Evolutionary conservation across 805 yeast species (phyloP), one percentile per base, ranked within the genome.

Genomic region (Yamadazyma phyllophila): DNA sequence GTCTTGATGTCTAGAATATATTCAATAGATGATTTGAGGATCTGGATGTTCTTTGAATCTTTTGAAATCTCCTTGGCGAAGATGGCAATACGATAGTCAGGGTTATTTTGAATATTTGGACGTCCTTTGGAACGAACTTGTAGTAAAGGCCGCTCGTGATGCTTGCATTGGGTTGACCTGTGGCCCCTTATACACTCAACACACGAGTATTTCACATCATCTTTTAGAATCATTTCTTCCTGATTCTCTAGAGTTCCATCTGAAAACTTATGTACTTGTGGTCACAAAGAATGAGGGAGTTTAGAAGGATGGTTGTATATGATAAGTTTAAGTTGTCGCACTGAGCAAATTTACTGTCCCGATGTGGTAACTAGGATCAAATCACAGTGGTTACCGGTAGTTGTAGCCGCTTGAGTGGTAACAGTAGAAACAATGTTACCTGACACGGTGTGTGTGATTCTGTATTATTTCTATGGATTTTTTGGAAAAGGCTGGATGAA

Each of bases 101-200:
- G 73, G 53, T 71, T 72, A 17, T 71, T 78, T 42, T 76, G 81
- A 8, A 81, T 74, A 24, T 78, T 72, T 0, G 97, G 97, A 39
- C 98, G 68, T 0, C 98, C 99, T 48, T 96, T 78, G n/a, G 88
- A 80, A 24, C 96, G 76, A 10, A 92, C 97, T 56, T 89, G 88
- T 10, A 91, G 82, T 34, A 92, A 70, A 17, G 94, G 88, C 39
- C 97, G 74, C 43, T 78, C 73, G 26, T 85, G 80, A 64, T 92
- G 99, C 44, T 79, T 80, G 63, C 99, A 92, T 45, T 84, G 81
- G 1, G 92, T 82, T 1, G 97, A 87, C 34, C 99, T 69, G 59
- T 92, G 99, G 13, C 98, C 98, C 36, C 97, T 72, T 17, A 94
- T 88, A 60, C 99, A 92, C 57, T 83, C 84, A 44, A 80, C 78